Evolutionary conservation across 257 asterid species (phyloP).

Genomic region (Haberlea rhodopensis): DNA sequence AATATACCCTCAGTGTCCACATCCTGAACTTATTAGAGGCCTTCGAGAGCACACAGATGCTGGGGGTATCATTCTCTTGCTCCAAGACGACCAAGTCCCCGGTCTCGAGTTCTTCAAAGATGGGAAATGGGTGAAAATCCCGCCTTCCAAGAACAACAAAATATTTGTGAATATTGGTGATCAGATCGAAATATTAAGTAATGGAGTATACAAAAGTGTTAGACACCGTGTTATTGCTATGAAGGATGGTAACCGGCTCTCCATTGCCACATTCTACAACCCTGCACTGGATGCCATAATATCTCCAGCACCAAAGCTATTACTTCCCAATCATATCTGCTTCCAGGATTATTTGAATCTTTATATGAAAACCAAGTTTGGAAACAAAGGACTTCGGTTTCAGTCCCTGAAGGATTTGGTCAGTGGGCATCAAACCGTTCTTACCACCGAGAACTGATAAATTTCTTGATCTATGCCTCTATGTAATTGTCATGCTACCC

Average conservation of each 20-base stretch:
- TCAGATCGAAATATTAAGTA: slow-evolving; percentile 72
- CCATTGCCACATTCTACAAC: slow-evolving; percentile 87
- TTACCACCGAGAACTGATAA: slow-evolving; percentile 20
- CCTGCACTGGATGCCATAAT: slow-evolving; percentile 73
- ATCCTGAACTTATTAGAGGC: slow-evolving; percentile 67
- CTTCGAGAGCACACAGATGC: slow-evolving; percentile 94
- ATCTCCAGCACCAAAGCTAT: slow-evolving; percentile 65
- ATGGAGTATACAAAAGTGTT: slow-evolving; percentile 73
- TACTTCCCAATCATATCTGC: slow-evolving; percentile 47
- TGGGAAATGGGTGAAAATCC: slow-evolving; percentile 80
- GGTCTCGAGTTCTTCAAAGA: slow-evolving; percentile 82
- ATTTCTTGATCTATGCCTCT: background rate
- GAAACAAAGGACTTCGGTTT: slow-evolving; percentile 61
- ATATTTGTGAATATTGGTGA: slow-evolving; percentile 77
- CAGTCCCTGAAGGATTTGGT: slow-evolving; percentile 52
- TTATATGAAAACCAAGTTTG: slow-evolving; percentile 63
- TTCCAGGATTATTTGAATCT: slow-evolving; percentile 67
- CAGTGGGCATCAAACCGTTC: slow-evolving; percentile 28
- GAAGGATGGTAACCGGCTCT: slow-evolving; percentile 70
- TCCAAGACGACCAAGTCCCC: slow-evolving; percentile 84
- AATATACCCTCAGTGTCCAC: slow-evolving; percentile 68
- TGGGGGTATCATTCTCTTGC: slow-evolving; percentile 82
- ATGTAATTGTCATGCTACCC: background rate
- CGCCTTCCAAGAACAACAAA: slow-evolving; percentile 72
- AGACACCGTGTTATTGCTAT: slow-evolving; percentile 72